Percentiles rank a stretch among this genome's conserved stretches.
phyloP scores from a whole-genome alignment of 768 basidiomycete species.

The Boletellus ananiceps region DNA sequence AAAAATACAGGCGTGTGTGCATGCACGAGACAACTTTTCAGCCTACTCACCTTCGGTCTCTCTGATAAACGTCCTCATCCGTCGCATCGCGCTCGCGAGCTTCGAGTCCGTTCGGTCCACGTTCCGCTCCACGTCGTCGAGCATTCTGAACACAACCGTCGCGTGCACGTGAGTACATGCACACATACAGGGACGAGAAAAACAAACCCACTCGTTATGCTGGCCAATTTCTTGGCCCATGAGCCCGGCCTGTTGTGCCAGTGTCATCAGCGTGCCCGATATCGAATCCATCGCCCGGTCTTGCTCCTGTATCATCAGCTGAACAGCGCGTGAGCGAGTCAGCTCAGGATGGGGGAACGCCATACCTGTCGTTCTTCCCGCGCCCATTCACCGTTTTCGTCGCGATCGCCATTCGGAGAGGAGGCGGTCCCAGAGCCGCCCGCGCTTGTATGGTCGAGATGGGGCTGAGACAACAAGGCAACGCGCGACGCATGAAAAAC shows the following conservation, averaged over 20 bases:
- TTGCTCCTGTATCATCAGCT: conserved; percentile 87
- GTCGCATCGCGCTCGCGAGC: conserved; percentile 58
- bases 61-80: conserved; percentile 75
- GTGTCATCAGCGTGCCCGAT: conserved; percentile 75
- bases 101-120: conserved; percentile 68
- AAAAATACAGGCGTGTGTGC: background rate
- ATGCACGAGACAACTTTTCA: background rate
- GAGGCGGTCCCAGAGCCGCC: conserved; percentile 16
- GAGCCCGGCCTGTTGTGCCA: conserved; percentile 87
- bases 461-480: conserved; percentile 8
- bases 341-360: background rate
- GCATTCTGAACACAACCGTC: conserved; percentile 49
- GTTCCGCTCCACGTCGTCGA: conserved; percentile 70
- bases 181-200: conserved; percentile 3
- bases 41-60: conserved; percentile 66
- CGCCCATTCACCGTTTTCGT: conserved; percentile 78
- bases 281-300: conserved; percentile 87
- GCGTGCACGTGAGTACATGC: background rate
- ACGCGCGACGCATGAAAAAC: background rate
- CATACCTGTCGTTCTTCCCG: conserved; percentile 80
- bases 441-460: conserved; percentile 12
- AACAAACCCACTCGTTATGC: conserved; percentile 73
- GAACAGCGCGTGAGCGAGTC: conserved; percentile 3
- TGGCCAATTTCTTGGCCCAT: conserved; percentile 92
- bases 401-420: conserved; percentile 36